These are phyloP conservation scores for Trichoderma cornu-damae DNA, from an alignment of 2,329 filamentous ascomycete genomes.

Conservation along the genomic window DNA sequence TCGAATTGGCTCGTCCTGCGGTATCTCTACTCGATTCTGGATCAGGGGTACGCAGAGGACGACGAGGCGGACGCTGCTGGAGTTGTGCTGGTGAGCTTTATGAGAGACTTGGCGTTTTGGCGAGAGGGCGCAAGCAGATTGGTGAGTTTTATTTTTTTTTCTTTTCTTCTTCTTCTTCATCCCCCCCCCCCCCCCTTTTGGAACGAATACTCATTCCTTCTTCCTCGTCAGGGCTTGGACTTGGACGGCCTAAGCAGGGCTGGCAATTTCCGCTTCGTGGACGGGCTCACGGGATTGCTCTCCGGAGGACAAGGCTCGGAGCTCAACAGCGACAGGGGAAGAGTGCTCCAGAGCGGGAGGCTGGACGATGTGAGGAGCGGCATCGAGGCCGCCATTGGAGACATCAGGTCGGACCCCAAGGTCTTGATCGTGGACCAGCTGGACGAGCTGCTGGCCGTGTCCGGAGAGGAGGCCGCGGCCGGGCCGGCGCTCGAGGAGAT, in stretches of 20 bases:
- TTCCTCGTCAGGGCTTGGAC: constrained; percentile 58
- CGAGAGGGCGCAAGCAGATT: constrained; percentile 62
- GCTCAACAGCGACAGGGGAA: not conserved
- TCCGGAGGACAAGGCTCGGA: constrained; percentile 14
- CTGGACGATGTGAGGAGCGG: constrained; percentile 36
- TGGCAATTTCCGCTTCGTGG: constrained; percentile 65
- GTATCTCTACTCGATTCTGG: constrained; percentile 47
- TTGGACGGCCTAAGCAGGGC: constrained; percentile 54
- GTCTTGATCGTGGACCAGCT: constrained; percentile 63
- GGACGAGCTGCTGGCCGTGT: constrained; percentile 59
- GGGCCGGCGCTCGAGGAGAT: constrained; percentile 49
- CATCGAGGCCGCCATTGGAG: constrained; percentile 38
- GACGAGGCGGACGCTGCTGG: constrained; percentile 32
- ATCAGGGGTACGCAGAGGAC: constrained; percentile 19
- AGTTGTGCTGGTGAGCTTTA: constrained; percentile 76
- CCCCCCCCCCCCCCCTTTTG: too few species aligned
- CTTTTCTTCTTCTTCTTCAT: too few species aligned
- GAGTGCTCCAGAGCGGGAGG: constrained; percentile 29
- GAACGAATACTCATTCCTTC: not conserved
- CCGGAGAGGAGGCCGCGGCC: constrained; percentile 38
- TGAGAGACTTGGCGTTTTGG: constrained; percentile 77
- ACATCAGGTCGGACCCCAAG: constrained; percentile 32
- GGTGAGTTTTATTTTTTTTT: too few species aligned
- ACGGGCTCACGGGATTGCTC: constrained; percentile 63
- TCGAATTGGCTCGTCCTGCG: constrained; percentile 62